Evolutionary conservation across 2,329 filamentous ascomycete genomes (phyloP).

Genomic region (Claviceps sp.): DNA sequence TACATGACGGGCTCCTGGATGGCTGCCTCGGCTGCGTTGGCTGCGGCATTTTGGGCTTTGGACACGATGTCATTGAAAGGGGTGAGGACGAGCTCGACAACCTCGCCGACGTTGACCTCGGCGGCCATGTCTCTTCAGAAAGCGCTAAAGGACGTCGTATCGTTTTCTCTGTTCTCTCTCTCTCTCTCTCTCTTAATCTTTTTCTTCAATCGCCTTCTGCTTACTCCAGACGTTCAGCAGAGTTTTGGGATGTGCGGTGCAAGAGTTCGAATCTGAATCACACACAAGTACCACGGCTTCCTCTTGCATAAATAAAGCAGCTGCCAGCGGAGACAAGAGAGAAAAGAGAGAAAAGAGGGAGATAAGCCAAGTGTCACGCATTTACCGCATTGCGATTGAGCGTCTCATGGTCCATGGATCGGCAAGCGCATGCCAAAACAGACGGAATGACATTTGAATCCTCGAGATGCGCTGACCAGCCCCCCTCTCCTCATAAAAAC

Average conservation of each 20-base stretch:
- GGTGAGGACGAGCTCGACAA: constrained; percentile 30
- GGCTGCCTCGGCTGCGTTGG: constrained; percentile 36
- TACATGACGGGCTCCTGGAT: constrained; percentile 29
- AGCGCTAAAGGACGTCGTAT: background rate
- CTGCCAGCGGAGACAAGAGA: background rate
- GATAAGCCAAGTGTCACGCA: background rate
- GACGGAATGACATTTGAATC: background rate
- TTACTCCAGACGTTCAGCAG: no score
- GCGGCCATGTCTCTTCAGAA: background rate
- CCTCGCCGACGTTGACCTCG: constrained; percentile 21
- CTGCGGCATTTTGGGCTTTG: constrained; percentile 32
- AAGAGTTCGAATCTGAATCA: background rate
- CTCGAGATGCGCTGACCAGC: background rate
- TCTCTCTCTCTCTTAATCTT: background rate
- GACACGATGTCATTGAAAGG: constrained; percentile 40
- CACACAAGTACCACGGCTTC: background rate
- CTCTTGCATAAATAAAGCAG: background rate
- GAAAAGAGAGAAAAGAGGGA: background rate
- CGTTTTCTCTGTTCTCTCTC: background rate
- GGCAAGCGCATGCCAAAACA: background rate
- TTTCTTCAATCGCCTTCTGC: no score
- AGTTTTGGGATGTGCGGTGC: no score
- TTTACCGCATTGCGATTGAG: background rate
- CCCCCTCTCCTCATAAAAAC: background rate
- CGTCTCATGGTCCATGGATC: background rate